phyloP scores from a whole-genome alignment of 2,329 filamentous ascomycete genomes.

The Cordyceps pruinosa region DNA sequence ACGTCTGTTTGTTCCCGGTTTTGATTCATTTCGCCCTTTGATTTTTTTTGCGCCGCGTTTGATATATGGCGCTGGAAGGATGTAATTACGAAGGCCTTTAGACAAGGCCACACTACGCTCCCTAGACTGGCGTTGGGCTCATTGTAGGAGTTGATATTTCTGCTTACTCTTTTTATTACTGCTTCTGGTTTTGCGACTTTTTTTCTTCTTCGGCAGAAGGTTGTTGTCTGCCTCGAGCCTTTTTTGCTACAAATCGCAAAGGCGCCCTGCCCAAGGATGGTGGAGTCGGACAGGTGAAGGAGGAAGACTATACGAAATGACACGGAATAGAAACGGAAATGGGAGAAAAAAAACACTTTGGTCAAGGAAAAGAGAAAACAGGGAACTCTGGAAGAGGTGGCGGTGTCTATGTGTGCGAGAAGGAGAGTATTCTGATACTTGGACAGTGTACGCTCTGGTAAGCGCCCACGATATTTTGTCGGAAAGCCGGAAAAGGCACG shows the following conservation, averaged over 20 bases:
- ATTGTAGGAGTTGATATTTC: constrained; percentile 8
- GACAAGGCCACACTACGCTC: constrained; percentile 13
- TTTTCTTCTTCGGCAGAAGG: background rate
- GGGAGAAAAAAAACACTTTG: background rate
- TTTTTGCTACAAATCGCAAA: background rate
- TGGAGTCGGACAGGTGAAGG: background rate
- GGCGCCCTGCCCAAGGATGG: background rate
- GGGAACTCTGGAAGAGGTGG: background rate
- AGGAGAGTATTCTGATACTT: background rate
- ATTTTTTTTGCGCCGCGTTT: constrained; percentile 14
- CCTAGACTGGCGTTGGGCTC: constrained; percentile 13
- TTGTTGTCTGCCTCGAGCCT: background rate
- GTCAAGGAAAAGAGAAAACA: background rate
- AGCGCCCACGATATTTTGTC: background rate
- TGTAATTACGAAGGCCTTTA: constrained; percentile 32
- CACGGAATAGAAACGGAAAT: background rate
- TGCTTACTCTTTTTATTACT: constrained; percentile 6
- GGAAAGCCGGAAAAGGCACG: background rate
- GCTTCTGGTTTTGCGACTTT: constrained; percentile 2
- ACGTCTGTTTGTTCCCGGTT: constrained; percentile 5
- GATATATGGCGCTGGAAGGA: constrained; percentile 27
- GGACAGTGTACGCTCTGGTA: constrained; percentile 2
- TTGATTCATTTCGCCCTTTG: background rate
- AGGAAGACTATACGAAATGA: background rate
- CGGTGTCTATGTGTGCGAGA: too few species aligned